Percentiles rank a stretch among this genome's conserved stretches.
Evolutionary conservation across 208 protist species (phyloP).

Genomic region (Angomonas deanei): DNA sequence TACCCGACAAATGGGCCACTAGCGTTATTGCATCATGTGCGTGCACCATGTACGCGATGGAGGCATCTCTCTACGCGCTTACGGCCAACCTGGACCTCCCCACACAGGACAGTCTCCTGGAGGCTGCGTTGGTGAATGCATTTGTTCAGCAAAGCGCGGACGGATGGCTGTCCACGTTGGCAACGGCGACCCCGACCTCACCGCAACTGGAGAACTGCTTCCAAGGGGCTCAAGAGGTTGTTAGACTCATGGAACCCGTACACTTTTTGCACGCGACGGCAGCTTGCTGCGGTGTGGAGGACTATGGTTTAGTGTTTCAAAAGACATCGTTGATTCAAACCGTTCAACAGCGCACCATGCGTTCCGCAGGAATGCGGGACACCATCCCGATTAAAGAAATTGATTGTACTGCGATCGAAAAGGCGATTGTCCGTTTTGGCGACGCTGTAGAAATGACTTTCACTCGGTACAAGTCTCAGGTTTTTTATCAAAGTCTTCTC

Average conservation of each 20-base stretch:
- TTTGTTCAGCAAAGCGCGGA: slow-evolving; percentile 59
- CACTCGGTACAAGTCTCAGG: slow-evolving; percentile 62
- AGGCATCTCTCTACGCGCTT: slow-evolving; percentile 76
- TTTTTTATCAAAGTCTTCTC: slow-evolving; percentile 69
- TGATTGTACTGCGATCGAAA: slow-evolving; percentile 61
- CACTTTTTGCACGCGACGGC: slow-evolving; percentile 76
- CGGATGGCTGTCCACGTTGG: slow-evolving; percentile 51
- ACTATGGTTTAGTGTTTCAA: slow-evolving; percentile 81
- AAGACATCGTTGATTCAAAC: slow-evolving; percentile 79
- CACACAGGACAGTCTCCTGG: slow-evolving; percentile 75
- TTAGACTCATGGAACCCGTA: slow-evolving; percentile 58
- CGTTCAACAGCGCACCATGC: slow-evolving; percentile 58
- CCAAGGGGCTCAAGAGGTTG: slow-evolving; percentile 28
- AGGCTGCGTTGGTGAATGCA: slow-evolving; percentile 53
- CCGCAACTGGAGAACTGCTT: slow-evolving; percentile 48
- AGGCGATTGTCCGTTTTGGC: slow-evolving; percentile 73
- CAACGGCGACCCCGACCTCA: slow-evolving; percentile 46
- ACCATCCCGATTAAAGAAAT: slow-evolving; percentile 64
- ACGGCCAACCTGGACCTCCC: slow-evolving; percentile 76
- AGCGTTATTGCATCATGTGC: slow-evolving; percentile 52
- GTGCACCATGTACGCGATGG: slow-evolving; percentile 80
- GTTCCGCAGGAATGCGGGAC: slow-evolving; percentile 55
- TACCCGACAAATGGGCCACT: slow-evolving; percentile 42
- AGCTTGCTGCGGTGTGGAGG: slow-evolving; percentile 80
- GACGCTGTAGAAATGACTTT: slow-evolving; percentile 75